Percentiles rank a stretch among this genome's conserved stretches.
Evolutionary conservation across 176 grass and related monocot genomes (phyloP).

Genomic region (Hsuehochloa calcarea): DNA sequence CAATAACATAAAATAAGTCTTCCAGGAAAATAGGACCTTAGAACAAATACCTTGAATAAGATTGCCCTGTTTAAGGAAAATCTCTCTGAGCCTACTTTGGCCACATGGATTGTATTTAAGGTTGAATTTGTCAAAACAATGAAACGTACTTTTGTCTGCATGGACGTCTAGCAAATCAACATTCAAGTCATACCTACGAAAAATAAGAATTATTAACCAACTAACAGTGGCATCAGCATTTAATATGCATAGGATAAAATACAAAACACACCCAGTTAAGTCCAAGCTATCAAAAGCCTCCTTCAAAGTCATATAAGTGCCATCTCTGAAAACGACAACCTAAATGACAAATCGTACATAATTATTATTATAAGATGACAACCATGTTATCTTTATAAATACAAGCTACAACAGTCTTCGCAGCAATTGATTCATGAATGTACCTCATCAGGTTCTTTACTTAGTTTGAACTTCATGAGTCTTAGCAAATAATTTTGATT

Average conservation of each 20-base stretch:
- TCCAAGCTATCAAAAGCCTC: constrained; percentile 99
- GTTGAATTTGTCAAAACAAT: constrained; percentile 99
- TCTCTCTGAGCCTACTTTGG: constrained; percentile 93
- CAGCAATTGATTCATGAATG: constrained; percentile 8
- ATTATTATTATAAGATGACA: constrained; percentile 20
- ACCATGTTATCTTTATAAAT: neutral
- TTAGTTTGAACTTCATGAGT: constrained; percentile 95
- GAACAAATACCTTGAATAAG: constrained; percentile 89
- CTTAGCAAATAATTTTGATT: constrained; percentile 95
- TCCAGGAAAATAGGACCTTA: constrained; percentile 8
- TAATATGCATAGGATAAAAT: constrained; percentile 26
- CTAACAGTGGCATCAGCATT: constrained; percentile 5
- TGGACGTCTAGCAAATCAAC: constrained; percentile 98
- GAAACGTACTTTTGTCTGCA: constrained; percentile 99
- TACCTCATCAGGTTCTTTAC: constrained; percentile 99
- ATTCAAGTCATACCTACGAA: constrained; percentile 85
- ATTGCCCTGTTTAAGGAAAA: constrained; percentile 98
- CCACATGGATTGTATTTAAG: constrained; percentile 99
- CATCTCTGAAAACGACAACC: constrained; percentile 99
- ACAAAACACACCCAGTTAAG: constrained; percentile 70
- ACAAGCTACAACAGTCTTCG: neutral
- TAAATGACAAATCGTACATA: constrained; percentile 43
- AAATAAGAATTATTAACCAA: constrained; percentile 37
- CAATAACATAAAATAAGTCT: constrained; percentile 6
- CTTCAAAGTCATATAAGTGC: constrained; percentile 96